Conservation (phyloP, 306 rosid species). For the Arachis hypogaea region DNA sequence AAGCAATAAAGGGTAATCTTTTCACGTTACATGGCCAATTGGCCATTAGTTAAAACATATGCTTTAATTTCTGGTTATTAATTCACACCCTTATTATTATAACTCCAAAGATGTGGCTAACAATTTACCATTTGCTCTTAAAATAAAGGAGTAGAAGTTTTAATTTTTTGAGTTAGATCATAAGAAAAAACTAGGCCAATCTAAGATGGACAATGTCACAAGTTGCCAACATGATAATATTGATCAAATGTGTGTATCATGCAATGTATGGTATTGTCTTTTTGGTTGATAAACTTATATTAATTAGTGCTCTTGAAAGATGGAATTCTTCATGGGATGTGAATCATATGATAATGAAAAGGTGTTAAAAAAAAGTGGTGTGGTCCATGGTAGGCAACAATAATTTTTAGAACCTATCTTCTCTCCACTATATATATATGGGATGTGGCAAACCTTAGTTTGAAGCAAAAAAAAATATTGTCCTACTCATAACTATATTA, state of each 20-base stretch:
- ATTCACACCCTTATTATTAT: not conserved
- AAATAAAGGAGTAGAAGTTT: not conserved
- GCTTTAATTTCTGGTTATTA: slow-evolving; percentile 18
- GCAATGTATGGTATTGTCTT: slow-evolving; percentile 11
- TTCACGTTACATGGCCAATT: not conserved
- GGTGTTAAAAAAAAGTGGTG: not conserved
- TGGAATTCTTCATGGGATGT: not conserved
- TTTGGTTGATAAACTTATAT: slow-evolving; percentile 27
- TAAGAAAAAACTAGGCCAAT: slow-evolving; percentile 17
- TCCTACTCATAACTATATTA: slow-evolving; percentile 19
- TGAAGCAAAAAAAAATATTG: slow-evolving; percentile 32
- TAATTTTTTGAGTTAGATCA: not conserved
- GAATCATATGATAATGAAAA: not conserved
- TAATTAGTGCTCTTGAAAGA: slow-evolving; percentile 42
- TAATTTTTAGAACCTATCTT: not conserved
- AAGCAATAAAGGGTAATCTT: slow-evolving; percentile 6
- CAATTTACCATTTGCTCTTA: not conserved
- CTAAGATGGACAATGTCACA: slow-evolving; percentile 9
- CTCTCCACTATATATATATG: slow-evolving; percentile 36
- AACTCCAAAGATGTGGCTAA: slow-evolving; percentile 25
- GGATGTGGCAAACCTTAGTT: slow-evolving; percentile 29
- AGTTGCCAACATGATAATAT: slow-evolving; percentile 26
- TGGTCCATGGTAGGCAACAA: not conserved
- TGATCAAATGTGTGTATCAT: not conserved
- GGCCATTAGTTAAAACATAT: slow-evolving; percentile 19